A percentile compares a stretch with the other conserved stretches of the same genome.
phyloP scores from a whole-genome alignment of 1,139 yeast genomes.

The Kurtzmaniella quercitrusa region DNA sequence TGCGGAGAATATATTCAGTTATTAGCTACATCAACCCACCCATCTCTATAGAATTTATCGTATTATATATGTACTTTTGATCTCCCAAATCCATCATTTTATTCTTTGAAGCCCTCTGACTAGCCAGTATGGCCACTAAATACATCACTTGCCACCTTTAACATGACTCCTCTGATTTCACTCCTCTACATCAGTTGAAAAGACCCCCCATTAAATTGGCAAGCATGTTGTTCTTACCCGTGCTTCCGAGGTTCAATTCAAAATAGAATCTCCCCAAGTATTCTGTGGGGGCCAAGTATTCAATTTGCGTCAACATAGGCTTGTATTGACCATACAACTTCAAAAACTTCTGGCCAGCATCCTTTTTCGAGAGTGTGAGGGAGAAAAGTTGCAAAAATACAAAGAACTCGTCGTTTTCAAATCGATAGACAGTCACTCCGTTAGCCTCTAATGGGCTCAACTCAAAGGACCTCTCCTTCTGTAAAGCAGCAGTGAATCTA shows the following conservation, averaged over 20 bases:
- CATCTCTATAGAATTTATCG: too few relatives aligned
- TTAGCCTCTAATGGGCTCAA: conserved; percentile 12
- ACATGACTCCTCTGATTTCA: too few relatives aligned
- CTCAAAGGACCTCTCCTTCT: conserved; percentile 8
- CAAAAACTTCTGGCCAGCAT: conserved; percentile 49
- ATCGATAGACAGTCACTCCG: conserved; percentile 14
- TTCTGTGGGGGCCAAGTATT: conserved; percentile 40
- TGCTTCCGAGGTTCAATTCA: conserved; percentile 43
- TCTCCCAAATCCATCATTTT: too few relatives aligned
- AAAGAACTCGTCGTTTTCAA: conserved; percentile 34
- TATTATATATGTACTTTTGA: too few relatives aligned
- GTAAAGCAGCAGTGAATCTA: conserved; percentile 32
- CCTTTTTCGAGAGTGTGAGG: conserved; percentile 55
- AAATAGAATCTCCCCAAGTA: conserved; percentile 44
- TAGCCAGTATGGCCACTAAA: too few relatives aligned
- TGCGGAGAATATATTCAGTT: too few relatives aligned
- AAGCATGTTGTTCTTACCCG: conserved; percentile 62
- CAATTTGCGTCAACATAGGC: conserved; percentile 23
- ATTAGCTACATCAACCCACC: too few relatives aligned
- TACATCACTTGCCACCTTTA: too few relatives aligned
- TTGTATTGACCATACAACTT: conserved; percentile 46
- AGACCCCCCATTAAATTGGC: conserved; percentile 87
- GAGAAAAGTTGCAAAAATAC: conserved; percentile 70
- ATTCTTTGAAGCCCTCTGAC: too few relatives aligned
- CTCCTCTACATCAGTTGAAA: conserved; percentile 36